Conservation (phyloP, 148 eudicot genomes). For the Chenopodium formosanum region DNA sequence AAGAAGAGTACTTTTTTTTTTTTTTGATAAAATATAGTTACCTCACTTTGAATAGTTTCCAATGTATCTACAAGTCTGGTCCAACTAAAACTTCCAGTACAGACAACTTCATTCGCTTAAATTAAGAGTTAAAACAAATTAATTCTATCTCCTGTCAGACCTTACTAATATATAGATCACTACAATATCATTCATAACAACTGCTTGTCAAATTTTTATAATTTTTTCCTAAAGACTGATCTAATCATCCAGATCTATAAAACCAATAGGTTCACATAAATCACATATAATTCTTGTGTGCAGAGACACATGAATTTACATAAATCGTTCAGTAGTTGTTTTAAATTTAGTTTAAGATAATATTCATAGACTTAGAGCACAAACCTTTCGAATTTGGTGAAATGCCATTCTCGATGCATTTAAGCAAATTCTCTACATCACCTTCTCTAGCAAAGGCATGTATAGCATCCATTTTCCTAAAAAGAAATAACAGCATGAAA, state of each 20-base stretch:
- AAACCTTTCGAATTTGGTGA: slow-evolving; percentile 70
- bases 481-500: slow-evolving; percentile 3
- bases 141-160: not conserved
- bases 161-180: not conserved
- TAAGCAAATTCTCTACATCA: slow-evolving; percentile 66
- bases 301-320: not conserved
- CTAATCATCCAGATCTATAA: too few species aligned
- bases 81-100: not conserved
- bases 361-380: not conserved
- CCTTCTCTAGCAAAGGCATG: slow-evolving; percentile 97
- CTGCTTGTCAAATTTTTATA: too few species aligned
- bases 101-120: not conserved
- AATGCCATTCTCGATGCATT: slow-evolving; percentile 72
- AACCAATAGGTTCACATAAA: not conserved
- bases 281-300: not conserved
- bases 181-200: not conserved
- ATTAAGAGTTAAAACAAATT: too few species aligned
- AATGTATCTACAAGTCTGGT: not conserved
- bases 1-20: too few species aligned
- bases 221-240: too few species aligned
- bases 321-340: not conserved
- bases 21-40: too few species aligned
- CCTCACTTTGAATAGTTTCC: not conserved
- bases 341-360: too few species aligned
- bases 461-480: slow-evolving; percentile 83